Evolutionary conservation across 345 rosid species (phyloP).

Genomic region (Lepidium africanum): DNA sequence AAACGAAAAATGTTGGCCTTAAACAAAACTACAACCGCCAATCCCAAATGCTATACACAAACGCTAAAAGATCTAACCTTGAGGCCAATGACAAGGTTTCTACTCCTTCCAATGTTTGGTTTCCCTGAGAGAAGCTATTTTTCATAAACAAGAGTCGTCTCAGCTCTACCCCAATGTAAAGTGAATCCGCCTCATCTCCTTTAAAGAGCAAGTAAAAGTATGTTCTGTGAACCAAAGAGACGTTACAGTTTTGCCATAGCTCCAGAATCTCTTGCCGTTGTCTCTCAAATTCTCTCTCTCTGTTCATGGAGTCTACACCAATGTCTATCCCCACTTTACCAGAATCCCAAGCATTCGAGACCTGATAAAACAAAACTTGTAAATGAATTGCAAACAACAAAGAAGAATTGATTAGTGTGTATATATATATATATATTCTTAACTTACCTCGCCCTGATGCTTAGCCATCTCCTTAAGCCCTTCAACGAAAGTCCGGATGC

Average conservation of each 20-base stretch:
- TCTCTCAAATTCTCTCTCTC: conserved; percentile 55
- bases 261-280: conserved; percentile 62
- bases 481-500: conserved; percentile 65
- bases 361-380: not conserved
- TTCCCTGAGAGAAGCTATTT: conserved; percentile 61
- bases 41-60: not conserved
- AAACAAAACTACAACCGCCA: conserved; percentile 5
- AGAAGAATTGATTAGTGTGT: not conserved
- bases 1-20: not conserved
- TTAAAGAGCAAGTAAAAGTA: conserved; percentile 85
- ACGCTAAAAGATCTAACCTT: conserved; percentile 37
- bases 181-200: conserved; percentile 81
- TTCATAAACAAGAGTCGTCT: conserved; percentile 81
- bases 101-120: conserved; percentile 44
- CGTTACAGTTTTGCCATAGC: conserved; percentile 80
- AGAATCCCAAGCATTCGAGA: not conserved
- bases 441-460: conserved; percentile 26
- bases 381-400: not conserved
- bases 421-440: not conserved
- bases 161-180: conserved; percentile 91
- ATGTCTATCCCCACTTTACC: conserved; percentile 38
- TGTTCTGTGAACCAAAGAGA: conserved; percentile 85
- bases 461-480: conserved; percentile 78
- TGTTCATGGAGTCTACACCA: conserved; percentile 49
- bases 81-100: conserved; percentile 49